A percentile compares a stretch with the other conserved stretches of the same genome.
These are phyloP conservation scores for Syzygium aqueum DNA, from an alignment of 345 rosid species.

Conservation along the genomic window DNA sequence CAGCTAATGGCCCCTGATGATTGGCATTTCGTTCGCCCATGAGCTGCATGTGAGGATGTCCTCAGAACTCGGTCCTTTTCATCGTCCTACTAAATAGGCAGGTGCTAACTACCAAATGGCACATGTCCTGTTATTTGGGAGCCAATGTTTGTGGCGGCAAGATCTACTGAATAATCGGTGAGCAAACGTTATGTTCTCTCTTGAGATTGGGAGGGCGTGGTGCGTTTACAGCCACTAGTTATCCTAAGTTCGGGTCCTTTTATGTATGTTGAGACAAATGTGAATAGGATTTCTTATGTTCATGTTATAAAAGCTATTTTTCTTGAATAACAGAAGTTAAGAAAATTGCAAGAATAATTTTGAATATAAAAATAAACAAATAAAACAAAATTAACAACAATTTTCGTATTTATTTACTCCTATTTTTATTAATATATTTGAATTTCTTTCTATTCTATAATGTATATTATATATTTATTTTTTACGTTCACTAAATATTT, in stretches of 20 bases:
- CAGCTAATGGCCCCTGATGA: not conserved
- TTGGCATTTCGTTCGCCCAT: not conserved
- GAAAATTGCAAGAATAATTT: not conserved
- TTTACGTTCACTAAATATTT: not conserved
- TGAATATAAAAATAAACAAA: not conserved
- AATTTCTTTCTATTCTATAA: not conserved
- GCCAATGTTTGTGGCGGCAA: not conserved
- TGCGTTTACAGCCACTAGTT: fast-evolving
- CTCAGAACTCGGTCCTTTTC: not conserved
- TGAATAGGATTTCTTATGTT: not conserved
- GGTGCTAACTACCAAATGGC: not conserved
- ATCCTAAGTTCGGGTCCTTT: not conserved
- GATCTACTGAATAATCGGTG: not conserved
- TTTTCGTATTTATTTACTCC: not conserved
- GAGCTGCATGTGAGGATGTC: not conserved
- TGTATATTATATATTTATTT: not conserved
- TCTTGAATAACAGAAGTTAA: not conserved
- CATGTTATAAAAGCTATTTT: not conserved
- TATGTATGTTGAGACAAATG: not conserved
- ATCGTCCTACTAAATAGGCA: not conserved
- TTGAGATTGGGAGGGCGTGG: fast-evolving
- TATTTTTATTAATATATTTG: not conserved
- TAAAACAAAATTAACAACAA: too few species aligned
- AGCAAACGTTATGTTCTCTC: not conserved
- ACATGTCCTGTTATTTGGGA: not conserved